Base-by-base conservation (phyloP, 208 protist species). In the Strigomonas culicis region DNA sequence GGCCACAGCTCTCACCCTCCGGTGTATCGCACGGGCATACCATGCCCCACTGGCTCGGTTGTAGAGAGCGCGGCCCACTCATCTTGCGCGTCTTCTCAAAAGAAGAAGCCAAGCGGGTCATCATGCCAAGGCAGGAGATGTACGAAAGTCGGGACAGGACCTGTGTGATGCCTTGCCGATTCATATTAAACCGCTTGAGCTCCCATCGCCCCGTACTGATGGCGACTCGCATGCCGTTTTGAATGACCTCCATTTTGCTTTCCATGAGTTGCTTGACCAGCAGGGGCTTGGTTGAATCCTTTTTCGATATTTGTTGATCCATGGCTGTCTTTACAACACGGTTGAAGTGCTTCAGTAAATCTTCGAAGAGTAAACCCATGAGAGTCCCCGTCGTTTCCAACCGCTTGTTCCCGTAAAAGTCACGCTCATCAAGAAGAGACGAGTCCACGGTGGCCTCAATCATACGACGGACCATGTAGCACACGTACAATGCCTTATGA, bases 381-480 rank as follows among this genome's bases (percentile, higher is more conserved):
- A 99, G 83, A 49, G 97, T 93, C 8, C 99, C 99, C 0, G 98
- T 97, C 27, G 97, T 92, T 71, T 98, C 94, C 24, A 99, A 93
- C 19, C 98, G 84, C 76, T 99, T 99, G 82, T 99, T 99, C 51
- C 98, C 98, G 80, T 99, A 99, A 80, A 99, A 99, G 75, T 99
- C 99, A 44, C 97, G 94, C 71, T 99, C 98, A 72, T 99, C 98
- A 1, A 99, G 73, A 1, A 92, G 75, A 0, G 76, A 77, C 6
- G 80, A 47, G 68, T 99, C 97, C 24, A 85, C 68, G 66, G 77
- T 86, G 0, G 97, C 97, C 46, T 97, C 78, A 55, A 99, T 96
- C 71, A 99, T 98, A 24, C 98, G 80, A 15, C 98, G 82, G 4
- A 99, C 83, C 98, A 99, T 99, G 30, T 98, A 92, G 32, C 86